A percentile compares a stretch with the other conserved stretches of the same genome.
These are phyloP conservation scores for Tricholoma flavovirens DNA, from an alignment of 768 basidiomycete species.

Conservation along the genomic window DNA sequence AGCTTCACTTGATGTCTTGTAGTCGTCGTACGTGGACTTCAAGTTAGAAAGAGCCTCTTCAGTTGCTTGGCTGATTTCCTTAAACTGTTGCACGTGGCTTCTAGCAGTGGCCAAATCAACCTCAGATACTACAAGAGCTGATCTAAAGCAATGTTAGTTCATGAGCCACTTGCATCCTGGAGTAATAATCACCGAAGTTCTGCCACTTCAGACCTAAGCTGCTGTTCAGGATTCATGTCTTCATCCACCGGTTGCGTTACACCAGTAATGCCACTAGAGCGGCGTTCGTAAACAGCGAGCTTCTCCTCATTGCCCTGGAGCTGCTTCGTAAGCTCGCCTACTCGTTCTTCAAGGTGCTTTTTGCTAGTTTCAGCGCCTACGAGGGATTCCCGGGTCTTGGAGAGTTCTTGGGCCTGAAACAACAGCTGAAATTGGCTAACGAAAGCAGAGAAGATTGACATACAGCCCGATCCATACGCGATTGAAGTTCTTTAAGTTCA, in stretches of 20 bases:
- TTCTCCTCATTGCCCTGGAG: conserved; percentile 79
- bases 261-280: conserved; percentile 33
- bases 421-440: conserved; percentile 9
- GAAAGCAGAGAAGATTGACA: conserved; percentile 17
- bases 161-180: not conserved
- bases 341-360: conserved; percentile 69
- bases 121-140: conserved; percentile 70
- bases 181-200: conserved; percentile 59
- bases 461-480: conserved; percentile 66
- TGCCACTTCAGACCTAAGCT: conserved; percentile 79
- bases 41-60: conserved; percentile 70
- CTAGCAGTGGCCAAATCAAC: conserved; percentile 68
- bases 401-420: conserved; percentile 55
- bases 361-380: conserved; percentile 73
- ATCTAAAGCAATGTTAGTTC: conserved; percentile 33
- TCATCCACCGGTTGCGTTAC: conserved; percentile 32
- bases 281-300: conserved; percentile 79
- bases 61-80: conserved; percentile 78
- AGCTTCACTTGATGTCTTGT: conserved; percentile 66
- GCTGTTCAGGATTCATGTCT: conserved; percentile 62
- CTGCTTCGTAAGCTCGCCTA: conserved; percentile 54
- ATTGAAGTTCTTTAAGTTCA: conserved; percentile 70
- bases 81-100: conserved; percentile 76
- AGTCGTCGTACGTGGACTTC: conserved; percentile 74
- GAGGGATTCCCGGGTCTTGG: conserved; percentile 64